These are phyloP conservation scores for Mixia osmundae DNA, from an alignment of 1,284 basidiomycete genomes.

Conservation along the genomic window DNA sequence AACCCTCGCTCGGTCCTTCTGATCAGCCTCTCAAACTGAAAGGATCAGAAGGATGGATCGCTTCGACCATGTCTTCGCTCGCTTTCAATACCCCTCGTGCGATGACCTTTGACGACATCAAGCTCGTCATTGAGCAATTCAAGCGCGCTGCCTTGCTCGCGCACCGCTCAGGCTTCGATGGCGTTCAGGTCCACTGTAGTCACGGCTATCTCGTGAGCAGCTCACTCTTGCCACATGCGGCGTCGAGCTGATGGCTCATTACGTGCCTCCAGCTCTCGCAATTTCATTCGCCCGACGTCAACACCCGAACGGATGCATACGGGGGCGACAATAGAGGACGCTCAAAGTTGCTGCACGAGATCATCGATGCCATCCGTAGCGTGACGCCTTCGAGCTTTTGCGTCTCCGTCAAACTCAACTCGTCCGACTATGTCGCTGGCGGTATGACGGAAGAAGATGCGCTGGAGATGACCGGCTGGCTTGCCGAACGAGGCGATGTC, in stretches of 20 bases:
- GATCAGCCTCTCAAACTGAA: constrained; percentile 31
- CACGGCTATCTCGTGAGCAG: constrained; percentile 52
- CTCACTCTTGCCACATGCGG: constrained; percentile 58
- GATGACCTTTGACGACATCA: constrained; percentile 39
- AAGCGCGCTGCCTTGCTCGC: constrained; percentile 44
- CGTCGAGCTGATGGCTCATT: no score
- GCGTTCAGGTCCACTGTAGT: constrained; percentile 48
- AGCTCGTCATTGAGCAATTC: constrained; percentile 39
- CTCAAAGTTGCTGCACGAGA: constrained; percentile 34
- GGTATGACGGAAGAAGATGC: constrained; percentile 31
- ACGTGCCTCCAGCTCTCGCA: constrained; percentile 6
- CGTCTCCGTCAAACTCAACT: constrained; percentile 67
- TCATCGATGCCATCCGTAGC: constrained; percentile 37
- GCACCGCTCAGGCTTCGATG: constrained; percentile 54
- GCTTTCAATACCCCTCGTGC: constrained; percentile 40
- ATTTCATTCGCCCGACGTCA: constrained; percentile 30
- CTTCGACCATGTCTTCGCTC: constrained; percentile 28
- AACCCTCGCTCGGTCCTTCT: constrained; percentile 47
- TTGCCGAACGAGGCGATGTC: constrained; percentile 38
- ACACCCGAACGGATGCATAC: constrained; percentile 41
- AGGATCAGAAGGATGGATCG: constrained; percentile 22
- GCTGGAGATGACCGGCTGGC: constrained; percentile 36
- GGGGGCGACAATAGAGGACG: constrained; percentile 25
- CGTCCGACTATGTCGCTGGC: constrained; percentile 47
- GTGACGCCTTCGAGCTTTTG: constrained; percentile 38